phyloP scores from a whole-genome alignment of 805 yeast species.

The Yarrowia sp. region DNA sequence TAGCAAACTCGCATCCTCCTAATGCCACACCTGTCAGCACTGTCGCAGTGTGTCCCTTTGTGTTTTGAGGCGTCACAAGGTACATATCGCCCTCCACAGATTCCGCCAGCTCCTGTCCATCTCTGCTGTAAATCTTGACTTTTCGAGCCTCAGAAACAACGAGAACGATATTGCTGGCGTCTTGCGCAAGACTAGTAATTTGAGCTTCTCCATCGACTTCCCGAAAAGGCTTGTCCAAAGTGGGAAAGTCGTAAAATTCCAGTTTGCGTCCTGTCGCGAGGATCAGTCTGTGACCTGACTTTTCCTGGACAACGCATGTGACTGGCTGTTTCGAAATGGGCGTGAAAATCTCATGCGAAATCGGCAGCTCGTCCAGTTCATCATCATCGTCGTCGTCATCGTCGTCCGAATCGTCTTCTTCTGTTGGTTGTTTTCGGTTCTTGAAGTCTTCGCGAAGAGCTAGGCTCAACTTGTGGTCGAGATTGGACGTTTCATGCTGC shows the following conservation, averaged over 20 bases:
- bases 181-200: constrained; percentile 43
- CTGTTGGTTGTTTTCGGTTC: constrained; percentile 20
- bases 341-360: constrained; percentile 49
- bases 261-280: constrained; percentile 45
- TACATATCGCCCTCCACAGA: constrained; percentile 51
- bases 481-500: constrained; percentile 36
- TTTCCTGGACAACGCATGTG: constrained; percentile 45
- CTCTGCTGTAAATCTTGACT: constrained; percentile 46
- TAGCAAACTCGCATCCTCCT: constrained; percentile 44
- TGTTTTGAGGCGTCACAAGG: constrained; percentile 50
- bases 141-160: constrained; percentile 44
- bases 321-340: constrained; percentile 44
- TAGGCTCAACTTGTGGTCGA: constrained; percentile 31
- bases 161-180: constrained; percentile 42
- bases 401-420: constrained; percentile 41
- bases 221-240: constrained; percentile 43
- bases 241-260: constrained; percentile 47
- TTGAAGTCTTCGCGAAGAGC: constrained; percentile 18
- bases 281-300: constrained; percentile 47
- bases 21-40: constrained; percentile 44
- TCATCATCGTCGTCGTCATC: constrained; percentile 46
- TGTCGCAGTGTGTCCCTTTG: constrained; percentile 51
- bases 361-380: constrained; percentile 50
- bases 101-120: constrained; percentile 46
- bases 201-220: constrained; percentile 44